These are phyloP conservation scores for Petunia axillaris DNA, from an alignment of 257 asterid species.

Conservation along the genomic window DNA sequence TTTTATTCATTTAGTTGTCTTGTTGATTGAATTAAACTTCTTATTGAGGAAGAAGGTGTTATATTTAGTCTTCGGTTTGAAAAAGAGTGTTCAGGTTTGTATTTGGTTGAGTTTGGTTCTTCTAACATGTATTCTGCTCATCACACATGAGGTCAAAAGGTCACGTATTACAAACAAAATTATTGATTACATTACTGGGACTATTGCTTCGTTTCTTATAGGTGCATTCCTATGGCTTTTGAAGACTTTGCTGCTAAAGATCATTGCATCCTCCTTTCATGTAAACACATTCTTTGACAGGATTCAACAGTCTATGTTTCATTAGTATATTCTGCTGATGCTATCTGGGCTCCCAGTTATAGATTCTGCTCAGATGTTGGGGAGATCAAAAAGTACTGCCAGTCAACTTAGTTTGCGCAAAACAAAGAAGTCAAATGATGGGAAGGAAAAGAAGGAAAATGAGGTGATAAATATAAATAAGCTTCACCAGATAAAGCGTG, in stretches of 20 bases:
- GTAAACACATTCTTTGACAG: slow-evolving; percentile 75
- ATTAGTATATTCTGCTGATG: slow-evolving; percentile 63
- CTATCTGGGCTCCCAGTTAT: slow-evolving; percentile 69
- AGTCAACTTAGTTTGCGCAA: slow-evolving; percentile 54
- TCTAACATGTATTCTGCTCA: slow-evolving; percentile 59
- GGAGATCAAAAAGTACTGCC: slow-evolving; percentile 49
- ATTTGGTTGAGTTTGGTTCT: slow-evolving; percentile 71
- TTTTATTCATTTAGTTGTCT: slow-evolving; percentile 58
- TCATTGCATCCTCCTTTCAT: slow-evolving; percentile 76
- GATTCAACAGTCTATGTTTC: slow-evolving; percentile 67
- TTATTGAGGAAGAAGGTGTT: slow-evolving; percentile 67
- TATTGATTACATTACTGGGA: slow-evolving; percentile 65
- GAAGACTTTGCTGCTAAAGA: slow-evolving; percentile 68
- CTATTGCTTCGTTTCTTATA: slow-evolving; percentile 56
- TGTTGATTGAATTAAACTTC: slow-evolving; percentile 70
- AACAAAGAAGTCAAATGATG: slow-evolving; percentile 57
- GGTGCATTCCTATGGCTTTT: slow-evolving; percentile 72
- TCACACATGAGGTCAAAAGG: slow-evolving; percentile 44
- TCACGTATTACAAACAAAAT: slow-evolving; percentile 37
- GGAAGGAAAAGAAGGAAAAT: slow-evolving; percentile 54
- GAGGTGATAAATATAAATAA: slow-evolving; percentile 58
- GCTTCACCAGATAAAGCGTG: slow-evolving; percentile 74
- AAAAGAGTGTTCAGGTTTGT: slow-evolving; percentile 62
- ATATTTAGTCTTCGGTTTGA: slow-evolving; percentile 71
- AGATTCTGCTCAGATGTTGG: slow-evolving; percentile 56